Conservation (phyloP, 2,329 filamentous ascomycete genomes). For the Colletotrichum cordylinicola region DNA sequence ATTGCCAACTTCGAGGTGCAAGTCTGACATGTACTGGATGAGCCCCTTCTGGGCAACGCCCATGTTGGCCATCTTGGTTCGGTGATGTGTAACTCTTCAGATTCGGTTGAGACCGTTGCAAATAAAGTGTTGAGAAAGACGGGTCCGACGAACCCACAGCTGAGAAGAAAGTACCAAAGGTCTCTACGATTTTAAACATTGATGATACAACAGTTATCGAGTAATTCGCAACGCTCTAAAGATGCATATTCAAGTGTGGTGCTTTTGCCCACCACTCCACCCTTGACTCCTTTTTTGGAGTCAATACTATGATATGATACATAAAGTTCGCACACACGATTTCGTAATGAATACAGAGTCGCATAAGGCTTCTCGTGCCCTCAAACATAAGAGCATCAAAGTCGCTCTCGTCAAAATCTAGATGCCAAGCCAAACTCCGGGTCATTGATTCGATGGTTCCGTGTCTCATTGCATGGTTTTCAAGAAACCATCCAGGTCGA, state of each 20-base stretch:
- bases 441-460: not conserved
- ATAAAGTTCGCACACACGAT: constrained; percentile 6
- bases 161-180: not conserved
- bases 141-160: not conserved
- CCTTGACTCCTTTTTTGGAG: not conserved
- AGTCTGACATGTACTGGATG: constrained; percentile 55
- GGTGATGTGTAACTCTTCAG: not conserved
- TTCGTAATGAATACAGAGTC: constrained; percentile 14
- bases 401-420: constrained; percentile 13
- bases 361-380: not conserved
- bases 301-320: constrained; percentile 11
- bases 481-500: constrained; percentile 93
- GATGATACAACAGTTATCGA: not conserved
- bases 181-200: not conserved
- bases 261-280: not conserved
- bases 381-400: not conserved
- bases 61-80: not conserved
- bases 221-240: not conserved
- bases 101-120: not conserved
- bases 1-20: constrained; percentile 52
- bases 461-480: constrained; percentile 78
- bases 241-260: not conserved
- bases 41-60: not conserved
- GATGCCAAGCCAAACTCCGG: constrained; percentile 17
- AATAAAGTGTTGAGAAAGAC: not conserved